phyloP scores from a whole-genome alignment of 306 rosid species.

The Glycyrrhiza uralensis region DNA sequence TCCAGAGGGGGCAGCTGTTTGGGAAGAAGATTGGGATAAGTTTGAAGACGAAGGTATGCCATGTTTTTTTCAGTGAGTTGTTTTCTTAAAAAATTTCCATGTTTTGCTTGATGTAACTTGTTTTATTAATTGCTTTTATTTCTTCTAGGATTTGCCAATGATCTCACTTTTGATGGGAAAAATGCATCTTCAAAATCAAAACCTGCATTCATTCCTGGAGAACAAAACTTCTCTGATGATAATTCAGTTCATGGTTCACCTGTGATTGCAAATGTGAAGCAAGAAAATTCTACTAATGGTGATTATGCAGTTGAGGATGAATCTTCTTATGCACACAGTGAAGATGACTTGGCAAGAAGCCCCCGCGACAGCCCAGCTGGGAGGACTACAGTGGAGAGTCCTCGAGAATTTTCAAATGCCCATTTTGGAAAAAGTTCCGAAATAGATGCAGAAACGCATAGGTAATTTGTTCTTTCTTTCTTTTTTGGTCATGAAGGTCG shows the following conservation, averaged over 20 bases:
- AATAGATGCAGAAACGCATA: constrained; percentile 66
- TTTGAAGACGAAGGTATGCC: constrained; percentile 92
- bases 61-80: background rate
- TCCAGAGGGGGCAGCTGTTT: constrained; percentile 69
- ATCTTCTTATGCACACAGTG: constrained; percentile 59
- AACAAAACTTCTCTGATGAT: constrained; percentile 48
- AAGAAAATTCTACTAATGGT: constrained; percentile 34
- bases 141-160: constrained; percentile 78
- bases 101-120: constrained; percentile 6
- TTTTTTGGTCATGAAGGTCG: background rate
- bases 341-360: constrained; percentile 66
- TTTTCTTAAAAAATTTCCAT: background rate
- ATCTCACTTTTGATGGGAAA: constrained; percentile 51
- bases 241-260: constrained; percentile 50
- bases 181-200: constrained; percentile 43
- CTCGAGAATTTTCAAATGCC: constrained; percentile 50
- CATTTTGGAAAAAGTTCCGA: constrained; percentile 55
- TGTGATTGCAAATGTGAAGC: constrained; percentile 47
- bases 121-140: constrained; percentile 21
- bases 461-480: constrained; percentile 34
- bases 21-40: constrained; percentile 99
- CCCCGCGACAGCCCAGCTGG: constrained; percentile 67
- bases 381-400: constrained; percentile 61
- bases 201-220: constrained; percentile 40
- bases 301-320: constrained; percentile 59